A percentile compares a stretch with the other conserved stretches of the same genome.
phyloP scores from a whole-genome alignment of 371 early-diverging fungal species.

The Capillidium heterosporum region DNA sequence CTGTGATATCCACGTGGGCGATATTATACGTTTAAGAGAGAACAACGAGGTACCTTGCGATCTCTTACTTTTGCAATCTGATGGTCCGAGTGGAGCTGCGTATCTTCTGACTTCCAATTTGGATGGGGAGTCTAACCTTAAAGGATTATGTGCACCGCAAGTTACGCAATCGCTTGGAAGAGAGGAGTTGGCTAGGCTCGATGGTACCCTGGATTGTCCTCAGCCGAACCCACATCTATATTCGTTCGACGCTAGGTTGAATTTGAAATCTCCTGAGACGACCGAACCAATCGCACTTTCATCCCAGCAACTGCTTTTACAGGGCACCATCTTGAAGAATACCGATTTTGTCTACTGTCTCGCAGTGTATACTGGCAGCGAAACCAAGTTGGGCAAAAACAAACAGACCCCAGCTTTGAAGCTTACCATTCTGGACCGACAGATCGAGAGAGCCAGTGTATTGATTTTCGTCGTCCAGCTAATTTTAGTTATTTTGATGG shows the following conservation, averaged over 20 bases:
- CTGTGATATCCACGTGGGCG: conserved; percentile 53
- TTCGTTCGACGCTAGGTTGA: conserved; percentile 37
- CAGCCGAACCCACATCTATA: conserved; percentile 41
- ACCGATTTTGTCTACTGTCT: conserved; percentile 53
- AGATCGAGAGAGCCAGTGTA: conserved; percentile 43
- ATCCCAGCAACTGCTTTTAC: conserved; percentile 22
- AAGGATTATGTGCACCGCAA: conserved; percentile 36
- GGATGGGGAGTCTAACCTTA: conserved; percentile 73
- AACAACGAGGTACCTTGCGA: conserved; percentile 61
- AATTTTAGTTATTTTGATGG: conserved; percentile 19
- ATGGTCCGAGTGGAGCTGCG: conserved; percentile 35
- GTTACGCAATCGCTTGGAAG: conserved; percentile 24
- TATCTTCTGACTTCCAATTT: conserved; percentile 67
- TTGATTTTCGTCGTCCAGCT: conserved; percentile 37
- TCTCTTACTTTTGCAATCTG: conserved; percentile 35
- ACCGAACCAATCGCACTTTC: conserved; percentile 7
- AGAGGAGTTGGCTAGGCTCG: conserved; percentile 23
- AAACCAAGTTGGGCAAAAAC: conserved; percentile 63
- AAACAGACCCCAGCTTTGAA: conserved; percentile 44
- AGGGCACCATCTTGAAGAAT: conserved; percentile 64
- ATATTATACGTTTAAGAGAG: conserved; percentile 54
- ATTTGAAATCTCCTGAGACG: conserved; percentile 2
- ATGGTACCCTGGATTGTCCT: conserved; percentile 12
- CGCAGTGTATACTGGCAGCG: conserved; percentile 66
- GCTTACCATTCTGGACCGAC: conserved; percentile 36